These are phyloP conservation scores for Paramyrothecium sp. DNA, from an alignment of 2,329 filamentous ascomycete species.

Conservation along the genomic window DNA sequence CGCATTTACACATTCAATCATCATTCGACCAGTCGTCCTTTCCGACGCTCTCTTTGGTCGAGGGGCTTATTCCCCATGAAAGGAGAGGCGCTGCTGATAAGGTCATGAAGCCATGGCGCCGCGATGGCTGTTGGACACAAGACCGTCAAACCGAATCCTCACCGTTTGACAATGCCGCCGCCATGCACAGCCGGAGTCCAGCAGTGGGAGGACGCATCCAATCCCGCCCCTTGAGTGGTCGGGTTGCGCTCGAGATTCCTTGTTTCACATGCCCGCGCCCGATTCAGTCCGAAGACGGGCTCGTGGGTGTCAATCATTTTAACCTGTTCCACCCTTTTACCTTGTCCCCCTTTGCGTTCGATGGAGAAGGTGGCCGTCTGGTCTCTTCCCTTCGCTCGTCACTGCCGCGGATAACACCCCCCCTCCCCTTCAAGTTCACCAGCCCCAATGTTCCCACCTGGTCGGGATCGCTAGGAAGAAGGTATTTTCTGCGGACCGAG, in stretches of 20 bases:
- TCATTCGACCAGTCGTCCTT: background rate
- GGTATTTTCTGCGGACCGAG: background rate
- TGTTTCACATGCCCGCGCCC: background rate
- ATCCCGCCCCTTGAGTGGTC: too few relatives aligned
- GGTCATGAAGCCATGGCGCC: background rate
- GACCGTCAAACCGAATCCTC: background rate
- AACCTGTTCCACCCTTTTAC: background rate
- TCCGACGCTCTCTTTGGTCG: background rate
- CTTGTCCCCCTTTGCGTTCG: too few relatives aligned
- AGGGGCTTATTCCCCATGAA: background rate
- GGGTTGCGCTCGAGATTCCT: background rate
- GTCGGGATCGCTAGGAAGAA: background rate
- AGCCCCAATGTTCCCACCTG: background rate
- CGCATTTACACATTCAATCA: too few relatives aligned
- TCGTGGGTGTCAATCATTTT: background rate
- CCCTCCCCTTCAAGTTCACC: background rate
- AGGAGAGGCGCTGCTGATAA: background rate
- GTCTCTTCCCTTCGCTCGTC: background rate
- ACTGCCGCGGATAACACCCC: background rate
- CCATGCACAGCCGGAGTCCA: too few relatives aligned
- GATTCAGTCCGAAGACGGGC: background rate
- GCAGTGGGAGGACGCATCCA: too few relatives aligned
- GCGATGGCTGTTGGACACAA: background rate
- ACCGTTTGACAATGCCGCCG: too few relatives aligned
- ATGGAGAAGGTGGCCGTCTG: too few relatives aligned